Evolutionary conservation across 2,329 filamentous ascomycete genomes (phyloP).

Genomic region (Trichoderma sp.): DNA sequence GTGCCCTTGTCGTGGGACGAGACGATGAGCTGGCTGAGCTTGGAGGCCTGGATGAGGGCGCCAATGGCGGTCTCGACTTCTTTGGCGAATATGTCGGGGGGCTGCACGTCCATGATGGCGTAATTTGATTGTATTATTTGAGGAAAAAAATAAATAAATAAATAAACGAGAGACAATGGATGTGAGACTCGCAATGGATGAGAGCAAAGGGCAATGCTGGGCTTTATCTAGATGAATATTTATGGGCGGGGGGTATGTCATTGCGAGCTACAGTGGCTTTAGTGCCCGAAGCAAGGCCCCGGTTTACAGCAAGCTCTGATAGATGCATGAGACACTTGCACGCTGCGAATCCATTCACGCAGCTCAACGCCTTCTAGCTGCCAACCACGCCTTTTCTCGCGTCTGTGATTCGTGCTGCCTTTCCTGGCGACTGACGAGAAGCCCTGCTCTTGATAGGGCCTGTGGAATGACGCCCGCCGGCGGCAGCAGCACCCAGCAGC

Average conservation of each 20-base stretch:
- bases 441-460: neutral
- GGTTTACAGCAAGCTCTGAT: slow-evolving; percentile 32
- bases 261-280: neutral
- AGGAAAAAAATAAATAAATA: neutral
- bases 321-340: slow-evolving; percentile 31
- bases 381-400: neutral
- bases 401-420: neutral
- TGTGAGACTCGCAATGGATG: neutral
- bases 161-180: neutral
- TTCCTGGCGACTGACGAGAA: neutral
- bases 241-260: neutral
- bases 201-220: neutral
- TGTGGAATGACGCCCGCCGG: neutral
- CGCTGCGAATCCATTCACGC: neutral
- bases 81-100: slow-evolving; percentile 37
- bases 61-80: slow-evolving; percentile 49
- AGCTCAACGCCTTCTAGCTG: neutral
- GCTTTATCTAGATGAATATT: neutral
- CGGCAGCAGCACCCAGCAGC: neutral
- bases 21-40: slow-evolving; percentile 53
- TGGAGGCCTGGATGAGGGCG: slow-evolving; percentile 49
- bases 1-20: slow-evolving; percentile 51
- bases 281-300: slow-evolving; percentile 22
- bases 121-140: neutral
- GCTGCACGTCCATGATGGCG: slow-evolving; percentile 43